phyloP scores from a whole-genome alignment of 768 basidiomycete genomes.

The Rhizopogon roseolus region DNA sequence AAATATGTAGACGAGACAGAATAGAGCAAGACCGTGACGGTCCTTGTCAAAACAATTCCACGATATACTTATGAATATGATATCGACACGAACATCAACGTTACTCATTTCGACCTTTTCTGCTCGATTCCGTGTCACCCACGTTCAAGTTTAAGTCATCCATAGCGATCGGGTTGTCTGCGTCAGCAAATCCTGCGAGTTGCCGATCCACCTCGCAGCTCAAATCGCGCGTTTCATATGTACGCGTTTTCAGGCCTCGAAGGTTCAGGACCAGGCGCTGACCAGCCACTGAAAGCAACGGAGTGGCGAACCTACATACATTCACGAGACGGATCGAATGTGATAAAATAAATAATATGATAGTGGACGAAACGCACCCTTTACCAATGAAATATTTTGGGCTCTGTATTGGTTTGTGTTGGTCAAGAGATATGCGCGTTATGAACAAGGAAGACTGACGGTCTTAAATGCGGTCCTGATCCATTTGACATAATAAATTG shows the following conservation, averaged over 20 bases:
- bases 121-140: background rate
- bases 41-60: too few relatives aligned
- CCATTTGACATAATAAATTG: background rate
- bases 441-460: constrained; percentile 1
- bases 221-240: constrained; percentile 8
- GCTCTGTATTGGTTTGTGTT: background rate
- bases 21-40: too few relatives aligned
- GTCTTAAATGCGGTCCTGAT: background rate
- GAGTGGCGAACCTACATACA: constrained; percentile 8
- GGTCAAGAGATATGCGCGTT: too few relatives aligned
- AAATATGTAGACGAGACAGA: too few relatives aligned
- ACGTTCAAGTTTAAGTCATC: too few relatives aligned
- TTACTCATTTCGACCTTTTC: too few relatives aligned
- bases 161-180: background rate
- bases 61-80: too few relatives aligned
- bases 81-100: too few relatives aligned
- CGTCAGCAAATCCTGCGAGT: constrained; percentile 2
- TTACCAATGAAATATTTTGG: constrained; percentile 1
- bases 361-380: background rate
- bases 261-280: constrained; percentile 22
- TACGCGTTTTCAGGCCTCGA: constrained; percentile 2
- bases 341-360: background rate
- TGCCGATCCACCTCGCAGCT: constrained; percentile 15
- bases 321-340: background rate
- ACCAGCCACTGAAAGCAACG: constrained; percentile 15